Base-by-base conservation (phyloP, 1,284 basidiomycete genomes). In the Bondarzewia mesenterica region DNA sequence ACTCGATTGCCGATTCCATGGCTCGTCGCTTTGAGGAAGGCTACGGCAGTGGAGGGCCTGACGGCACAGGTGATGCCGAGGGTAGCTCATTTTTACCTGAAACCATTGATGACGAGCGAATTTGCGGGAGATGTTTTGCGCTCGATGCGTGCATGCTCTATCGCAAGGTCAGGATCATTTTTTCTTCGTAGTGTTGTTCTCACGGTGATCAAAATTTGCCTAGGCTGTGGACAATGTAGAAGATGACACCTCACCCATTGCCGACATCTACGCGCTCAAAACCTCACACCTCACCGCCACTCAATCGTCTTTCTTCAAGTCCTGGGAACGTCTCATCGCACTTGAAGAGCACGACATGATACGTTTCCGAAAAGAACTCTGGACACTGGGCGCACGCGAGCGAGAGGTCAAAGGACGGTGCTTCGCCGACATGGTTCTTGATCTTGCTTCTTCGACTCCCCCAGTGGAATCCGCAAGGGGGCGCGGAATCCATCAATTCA, bases 61-160 rank as follows among this genome's bases (percentile, higher is more conserved):
- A 37, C 1, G 51, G 50, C n/a, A n/a, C n/a, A 15, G 53, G 50
- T 12, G 47, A 48, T 26, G 7, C 50, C 45, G 15, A 43, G 40
- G 3, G 43, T 45, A 21, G 26, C 37, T 15, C 66, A 4, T 89
- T 94, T 61, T 68, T 96, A 15, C 96, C 96, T 0, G 76, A 85
- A 0, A 90, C 93, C 0, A 88, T 97, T 53, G 91, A 99, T 63
- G 80, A 89, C 56, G 77, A 82, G 47, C 71, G 82, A 48, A 71
- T 77, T 18, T 99, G 95, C 65, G 78, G 80, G 57, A 77, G 72
- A 47, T 99, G 95, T 63, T 98, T 85, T 61, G 76, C 78, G 0
- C 69, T 88, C 4, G 89, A 97, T 58, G 78, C 81, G 1, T 99
- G 96, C 66, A 93, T 97, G 87, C 73, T 99, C 4, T 98, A 93